These are phyloP conservation scores for Thalassia testudinum DNA, from an alignment of 116 monocot species.

Conservation along the genomic window DNA sequence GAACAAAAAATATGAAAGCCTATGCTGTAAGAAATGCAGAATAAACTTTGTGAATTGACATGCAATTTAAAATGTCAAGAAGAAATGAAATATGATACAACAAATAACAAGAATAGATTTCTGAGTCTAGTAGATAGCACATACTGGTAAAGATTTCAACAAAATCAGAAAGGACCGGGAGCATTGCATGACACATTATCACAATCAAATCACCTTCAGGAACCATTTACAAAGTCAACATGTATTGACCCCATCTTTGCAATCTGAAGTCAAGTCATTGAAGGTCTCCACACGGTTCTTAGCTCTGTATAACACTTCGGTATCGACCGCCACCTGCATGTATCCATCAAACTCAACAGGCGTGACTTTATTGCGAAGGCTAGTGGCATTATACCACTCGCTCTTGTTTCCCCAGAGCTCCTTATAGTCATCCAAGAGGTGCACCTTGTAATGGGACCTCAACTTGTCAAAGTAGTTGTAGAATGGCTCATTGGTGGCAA, in stretches of 20 bases:
- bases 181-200: no score
- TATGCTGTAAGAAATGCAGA: no score
- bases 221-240: slow-evolving; percentile 20
- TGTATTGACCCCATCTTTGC: slow-evolving; percentile 79
- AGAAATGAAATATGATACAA: no score
- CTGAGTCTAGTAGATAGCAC: no score
- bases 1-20: no score
- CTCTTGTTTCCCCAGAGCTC: slow-evolving; percentile 81
- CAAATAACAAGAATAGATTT: no score
- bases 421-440: slow-evolving; percentile 89
- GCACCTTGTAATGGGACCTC: slow-evolving; percentile 86
- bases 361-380: slow-evolving; percentile 36
- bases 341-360: slow-evolving; percentile 84
- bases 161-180: no score
- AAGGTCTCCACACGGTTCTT: slow-evolving; percentile 84
- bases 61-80: no score
- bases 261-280: slow-evolving; percentile 82
- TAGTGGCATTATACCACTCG: slow-evolving; percentile 88
- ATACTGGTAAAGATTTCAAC: no score
- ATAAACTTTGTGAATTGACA: no score
- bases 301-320: slow-evolving; percentile 85
- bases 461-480: slow-evolving; percentile 94
- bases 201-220: no score
- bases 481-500: slow-evolving; percentile 90
- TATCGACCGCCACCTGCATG: slow-evolving; percentile 90